These are phyloP conservation scores for Naganishia sp. DNA, from an alignment of 1,284 basidiomycete genomes.

Conservation along the genomic window DNA sequence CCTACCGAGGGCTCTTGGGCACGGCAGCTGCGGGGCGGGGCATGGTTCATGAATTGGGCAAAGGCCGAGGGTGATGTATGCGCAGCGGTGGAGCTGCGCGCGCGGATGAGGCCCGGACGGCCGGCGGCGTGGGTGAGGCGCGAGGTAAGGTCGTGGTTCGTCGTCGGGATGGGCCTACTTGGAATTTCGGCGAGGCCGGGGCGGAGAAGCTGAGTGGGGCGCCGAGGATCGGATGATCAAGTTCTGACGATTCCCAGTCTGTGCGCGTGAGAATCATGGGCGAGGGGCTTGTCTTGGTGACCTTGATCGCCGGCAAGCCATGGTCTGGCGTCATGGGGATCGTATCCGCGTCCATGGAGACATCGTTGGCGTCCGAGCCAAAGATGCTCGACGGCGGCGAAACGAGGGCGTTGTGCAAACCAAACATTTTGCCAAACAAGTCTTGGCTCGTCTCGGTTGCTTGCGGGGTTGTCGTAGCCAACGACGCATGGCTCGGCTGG, in stretches of 20 bases:
- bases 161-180: background rate
- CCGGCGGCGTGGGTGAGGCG: background rate
- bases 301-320: conserved; percentile 9
- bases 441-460: conserved; percentile 3
- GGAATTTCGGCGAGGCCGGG: conserved; percentile 7
- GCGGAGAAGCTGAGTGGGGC: conserved; percentile 19
- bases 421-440: conserved; percentile 25
- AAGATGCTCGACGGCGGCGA: conserved; percentile 19
- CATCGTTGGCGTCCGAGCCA: background rate
- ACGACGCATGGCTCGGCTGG: background rate
- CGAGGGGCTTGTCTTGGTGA: conserved; percentile 26
- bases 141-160: background rate
- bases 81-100: conserved; percentile 20
- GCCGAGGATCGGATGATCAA: conserved; percentile 6
- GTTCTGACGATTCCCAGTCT: conserved; percentile 16
- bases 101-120: conserved; percentile 20
- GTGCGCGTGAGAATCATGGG: conserved; percentile 11
- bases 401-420: background rate
- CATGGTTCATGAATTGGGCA: conserved; percentile 27
- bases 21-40: background rate
- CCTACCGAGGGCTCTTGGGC: background rate
- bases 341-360: conserved; percentile 6
- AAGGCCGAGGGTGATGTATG: conserved; percentile 16
- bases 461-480: conserved; percentile 7
- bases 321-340: conserved; percentile 23